These are phyloP conservation scores for Monosporascus ibericus DNA, from an alignment of 2,329 filamentous ascomycete genomes.

Conservation along the genomic window DNA sequence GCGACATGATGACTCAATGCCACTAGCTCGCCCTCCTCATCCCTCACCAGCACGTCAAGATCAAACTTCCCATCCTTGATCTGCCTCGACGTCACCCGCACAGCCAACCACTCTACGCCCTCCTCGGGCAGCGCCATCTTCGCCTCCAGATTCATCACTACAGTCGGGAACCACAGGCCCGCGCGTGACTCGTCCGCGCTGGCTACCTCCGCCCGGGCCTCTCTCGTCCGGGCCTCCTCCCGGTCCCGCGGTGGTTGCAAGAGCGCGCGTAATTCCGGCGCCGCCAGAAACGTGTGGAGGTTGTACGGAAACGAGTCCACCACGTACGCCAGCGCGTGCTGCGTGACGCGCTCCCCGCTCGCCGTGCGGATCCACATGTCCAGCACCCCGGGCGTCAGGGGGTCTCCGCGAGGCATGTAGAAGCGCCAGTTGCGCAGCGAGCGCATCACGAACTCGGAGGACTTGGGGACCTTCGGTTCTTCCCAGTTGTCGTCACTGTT, in stretches of 20 bases:
- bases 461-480: conserved; percentile 2
- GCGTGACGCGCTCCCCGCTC: conserved; percentile 53
- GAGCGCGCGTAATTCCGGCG: conserved; percentile 36
- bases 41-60: conserved; percentile 62
- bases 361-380: conserved; percentile 59
- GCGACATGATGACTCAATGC: conserved; percentile 63
- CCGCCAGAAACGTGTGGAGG: conserved; percentile 34
- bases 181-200: conserved; percentile 1
- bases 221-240: not conserved
- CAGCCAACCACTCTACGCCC: conserved; percentile 68
- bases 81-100: conserved; percentile 58
- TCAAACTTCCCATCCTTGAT: conserved; percentile 70
- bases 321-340: conserved; percentile 53
- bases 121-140: conserved; percentile 64
- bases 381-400: conserved; percentile 25
- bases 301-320: conserved; percentile 60
- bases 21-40: conserved; percentile 58
- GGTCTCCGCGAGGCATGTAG: conserved; percentile 8
- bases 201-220: not conserved
- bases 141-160: conserved; percentile 69
- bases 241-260: conserved; percentile 17
- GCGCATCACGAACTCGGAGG: conserved; percentile 5
- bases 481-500: conserved; percentile 14
- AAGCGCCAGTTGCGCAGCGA: conserved; percentile 14
- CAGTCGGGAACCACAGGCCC: conserved; percentile 67